phyloP scores from a whole-genome alignment of 75 land plant genomes.

The Selaginella tamariscina region DNA sequence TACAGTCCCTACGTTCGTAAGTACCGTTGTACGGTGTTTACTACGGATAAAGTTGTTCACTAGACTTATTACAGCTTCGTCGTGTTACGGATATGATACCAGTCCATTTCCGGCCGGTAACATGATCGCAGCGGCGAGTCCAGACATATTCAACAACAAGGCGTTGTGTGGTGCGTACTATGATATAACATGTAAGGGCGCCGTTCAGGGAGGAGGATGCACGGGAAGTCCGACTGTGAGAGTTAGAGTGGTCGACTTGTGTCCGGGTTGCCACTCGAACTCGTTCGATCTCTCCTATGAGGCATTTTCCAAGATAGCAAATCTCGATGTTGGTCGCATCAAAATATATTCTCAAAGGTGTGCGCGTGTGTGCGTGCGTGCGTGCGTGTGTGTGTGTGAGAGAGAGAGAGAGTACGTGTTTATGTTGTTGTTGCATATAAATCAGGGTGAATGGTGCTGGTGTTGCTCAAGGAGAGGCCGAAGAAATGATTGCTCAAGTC shows the following conservation, averaged over 20 bases:
- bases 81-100: conserved; percentile 37
- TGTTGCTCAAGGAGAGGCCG: background rate
- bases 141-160: conserved; percentile 40
- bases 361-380: too few species aligned
- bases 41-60: background rate
- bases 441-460: background rate
- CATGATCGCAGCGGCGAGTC: conserved; percentile 41
- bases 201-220: conserved; percentile 13
- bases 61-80: conserved; percentile 29
- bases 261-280: conserved; percentile 16
- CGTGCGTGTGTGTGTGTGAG: too few species aligned
- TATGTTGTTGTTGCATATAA: too few species aligned
- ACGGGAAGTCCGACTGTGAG: conserved; percentile 19
- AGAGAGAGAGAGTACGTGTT: too few species aligned
- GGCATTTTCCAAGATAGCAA: conserved; percentile 17
- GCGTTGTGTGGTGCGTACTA: conserved; percentile 45
- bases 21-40: background rate
- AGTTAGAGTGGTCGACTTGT: conserved; percentile 22
- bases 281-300: conserved; percentile 21
- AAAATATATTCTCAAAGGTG: background rate
- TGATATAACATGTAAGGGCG: conserved; percentile 38
- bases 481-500: background rate
- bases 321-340: conserved; percentile 15
- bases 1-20: background rate
- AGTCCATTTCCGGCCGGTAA: conserved; percentile 31